Evolutionary conservation across 2,329 filamentous ascomycete genomes (phyloP).

Genomic region (Bisporella sp.): DNA sequence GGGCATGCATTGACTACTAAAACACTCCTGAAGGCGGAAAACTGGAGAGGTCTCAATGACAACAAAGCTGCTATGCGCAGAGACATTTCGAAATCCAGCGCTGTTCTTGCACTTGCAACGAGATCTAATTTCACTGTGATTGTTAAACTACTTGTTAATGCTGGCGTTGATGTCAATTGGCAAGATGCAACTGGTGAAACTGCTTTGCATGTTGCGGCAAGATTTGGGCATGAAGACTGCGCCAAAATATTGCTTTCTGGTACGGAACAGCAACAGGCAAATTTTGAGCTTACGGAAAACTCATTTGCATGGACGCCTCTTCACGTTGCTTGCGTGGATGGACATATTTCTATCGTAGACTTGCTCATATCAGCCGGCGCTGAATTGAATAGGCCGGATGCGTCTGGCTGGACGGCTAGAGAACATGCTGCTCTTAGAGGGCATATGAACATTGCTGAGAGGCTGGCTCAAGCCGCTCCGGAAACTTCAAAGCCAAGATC

Average conservation of each 20-base stretch:
- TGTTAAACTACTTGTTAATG: constrained; percentile 79
- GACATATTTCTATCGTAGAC: constrained; percentile 67
- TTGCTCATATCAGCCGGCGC: constrained; percentile 74
- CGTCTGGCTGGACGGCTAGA: constrained; percentile 87
- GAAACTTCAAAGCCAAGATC: constrained; percentile 22
- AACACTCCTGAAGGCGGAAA: constrained; percentile 72
- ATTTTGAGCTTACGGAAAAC: constrained; percentile 73
- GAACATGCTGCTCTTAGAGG: constrained; percentile 90
- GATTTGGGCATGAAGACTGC: constrained; percentile 79
- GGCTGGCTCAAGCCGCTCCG: constrained; percentile 43
- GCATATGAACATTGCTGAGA: constrained; percentile 72
- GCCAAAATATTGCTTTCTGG: constrained; percentile 69
- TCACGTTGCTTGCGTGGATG: constrained; percentile 87
- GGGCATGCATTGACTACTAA: constrained; percentile 84
- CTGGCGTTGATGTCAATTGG: constrained; percentile 89
- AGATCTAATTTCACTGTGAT: constrained; percentile 82
- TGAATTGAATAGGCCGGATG: constrained; percentile 66
- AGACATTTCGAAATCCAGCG: constrained; percentile 72
- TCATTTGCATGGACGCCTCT: constrained; percentile 94
- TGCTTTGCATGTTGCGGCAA: constrained; percentile 83
- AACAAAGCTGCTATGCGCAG: constrained; percentile 59
- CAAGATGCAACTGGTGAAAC: constrained; percentile 87
- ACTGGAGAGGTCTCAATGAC: constrained; percentile 58
- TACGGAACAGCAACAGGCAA: constrained; percentile 60
- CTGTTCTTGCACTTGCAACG: constrained; percentile 80